Base-by-base conservation (phyloP, 116 monocot genomes). In the Trichopus zeylanicus region DNA sequence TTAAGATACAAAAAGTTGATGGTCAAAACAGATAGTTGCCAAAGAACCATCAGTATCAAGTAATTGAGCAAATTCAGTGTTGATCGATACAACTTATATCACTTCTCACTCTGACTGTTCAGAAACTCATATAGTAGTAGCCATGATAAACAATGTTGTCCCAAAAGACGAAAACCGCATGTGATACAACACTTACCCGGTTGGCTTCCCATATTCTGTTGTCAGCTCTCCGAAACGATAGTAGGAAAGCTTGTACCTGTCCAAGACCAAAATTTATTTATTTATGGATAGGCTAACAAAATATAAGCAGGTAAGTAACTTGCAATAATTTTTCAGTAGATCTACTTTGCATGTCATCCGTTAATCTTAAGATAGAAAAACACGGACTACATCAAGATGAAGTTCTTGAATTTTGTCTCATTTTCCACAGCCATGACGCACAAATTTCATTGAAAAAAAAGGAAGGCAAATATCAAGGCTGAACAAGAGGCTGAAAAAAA, bases 131-230 rank as follows among this genome's bases (percentile, higher is more conserved):
- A n/a, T n/a, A n/a, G n/a, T n/a, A n/a, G n/a, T n/a, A n/a, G n/a
- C n/a, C n/a, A n/a, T n/a, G n/a, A n/a, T n/a, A n/a, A n/a, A n/a
- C n/a, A n/a, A n/a, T n/a, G n/a, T n/a, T n/a, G n/a, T n/a, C n/a
- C n/a, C n/a, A n/a, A n/a, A n/a, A n/a, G n/a, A n/a, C n/a, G n/a
- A n/a, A n/a, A n/a, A n/a, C n/a, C n/a, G n/a, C n/a, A n/a, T n/a
- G n/a, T n/a, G n/a, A n/a, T n/a, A n/a, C n/a, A n/a, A n/a, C n/a
- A 57, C 59, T 38, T 59, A 59, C 59, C 59, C 59, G 39, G 59
- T 23, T 23, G 59, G 59, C 59, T 34, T 59, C 26, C 59, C 59
- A 38, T 59, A 59, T 26, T 59, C 59, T 39, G 59, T 59, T 25
- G 47, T 59, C 38, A 59, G 38, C 25, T 59, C 59, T 4, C 59